These are phyloP conservation scores for Penicillium italicum DNA, from an alignment of 2,329 filamentous ascomycete species.

Conservation along the genomic window DNA sequence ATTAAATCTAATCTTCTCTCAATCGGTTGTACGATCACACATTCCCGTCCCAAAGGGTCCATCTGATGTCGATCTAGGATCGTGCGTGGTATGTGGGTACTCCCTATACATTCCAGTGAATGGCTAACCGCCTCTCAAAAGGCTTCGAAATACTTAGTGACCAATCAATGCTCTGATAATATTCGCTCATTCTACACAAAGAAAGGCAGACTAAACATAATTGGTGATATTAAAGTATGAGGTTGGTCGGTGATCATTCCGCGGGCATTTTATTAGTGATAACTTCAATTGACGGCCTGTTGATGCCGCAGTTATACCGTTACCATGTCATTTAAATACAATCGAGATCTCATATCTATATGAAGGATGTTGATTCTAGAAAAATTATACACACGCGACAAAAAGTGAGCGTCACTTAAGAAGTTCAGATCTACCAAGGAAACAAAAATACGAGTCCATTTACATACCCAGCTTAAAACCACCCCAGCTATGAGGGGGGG, in stretches of 20 bases:
- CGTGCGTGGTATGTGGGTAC: conserved; percentile 14
- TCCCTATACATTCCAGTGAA: conserved; percentile 18
- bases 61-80: conserved; percentile 15
- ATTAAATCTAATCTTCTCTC: not conserved
- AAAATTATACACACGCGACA: not conserved
- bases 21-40: conserved; percentile 7
- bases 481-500: conserved; percentile 36
- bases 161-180: not conserved
- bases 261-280: not conserved
- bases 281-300: not conserved
- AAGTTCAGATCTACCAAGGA: not conserved
- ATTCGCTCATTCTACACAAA: not conserved
- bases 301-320: too few relatives aligned
- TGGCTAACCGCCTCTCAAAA: conserved; percentile 11
- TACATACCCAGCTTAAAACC: conserved; percentile 31
- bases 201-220: not conserved
- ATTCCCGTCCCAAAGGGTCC: conserved; percentile 17
- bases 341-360: too few relatives aligned
- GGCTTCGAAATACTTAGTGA: conserved; percentile 3
- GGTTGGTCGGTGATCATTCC: not conserved
- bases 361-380: not conserved
- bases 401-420: not conserved
- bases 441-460: not conserved
- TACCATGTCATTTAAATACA: too few relatives aligned
- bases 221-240: not conserved